Evolutionary conservation across 441 rosid species (phyloP).

Genomic region (Syzygium syzygioides): DNA sequence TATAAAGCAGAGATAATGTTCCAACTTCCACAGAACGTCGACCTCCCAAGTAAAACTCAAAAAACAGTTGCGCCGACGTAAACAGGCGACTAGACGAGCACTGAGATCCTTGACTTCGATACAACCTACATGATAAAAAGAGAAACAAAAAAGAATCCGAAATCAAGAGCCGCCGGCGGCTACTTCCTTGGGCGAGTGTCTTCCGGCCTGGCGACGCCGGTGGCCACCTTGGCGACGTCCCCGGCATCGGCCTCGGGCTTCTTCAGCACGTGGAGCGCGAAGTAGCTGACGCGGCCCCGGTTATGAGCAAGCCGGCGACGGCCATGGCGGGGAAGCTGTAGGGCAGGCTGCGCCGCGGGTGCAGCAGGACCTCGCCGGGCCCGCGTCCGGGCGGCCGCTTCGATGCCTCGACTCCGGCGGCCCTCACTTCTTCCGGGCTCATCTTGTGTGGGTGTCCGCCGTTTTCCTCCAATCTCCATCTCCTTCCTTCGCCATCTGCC

Average conservation of each 20-base stretch:
- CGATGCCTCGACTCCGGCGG: conserved; percentile 50
- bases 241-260: conserved; percentile 57
- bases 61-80: not conserved
- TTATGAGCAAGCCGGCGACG: conserved; percentile 40
- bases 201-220: conserved; percentile 35
- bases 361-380: conserved; percentile 60
- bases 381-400: conserved; percentile 54
- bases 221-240: conserved; percentile 51
- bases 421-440: conserved; percentile 47
- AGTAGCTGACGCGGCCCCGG: conserved; percentile 38
- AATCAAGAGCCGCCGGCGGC: not conserved
- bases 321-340: conserved; percentile 46
- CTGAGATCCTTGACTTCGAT: not conserved
- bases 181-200: conserved; percentile 66
- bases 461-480: conserved; percentile 44
- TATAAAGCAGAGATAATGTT: not conserved
- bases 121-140: not conserved
- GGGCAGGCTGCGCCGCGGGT: conserved; percentile 61
- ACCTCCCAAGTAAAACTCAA: not conserved
- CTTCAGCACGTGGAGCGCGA: conserved; percentile 42
- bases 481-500: conserved; percentile 25
- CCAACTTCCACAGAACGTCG: not conserved
- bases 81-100: not conserved
- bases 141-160: not conserved
- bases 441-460: conserved; percentile 63